Conservation (phyloP, 2,329 filamentous ascomycete species). For the Ophiosphaerella korrae region DNA sequence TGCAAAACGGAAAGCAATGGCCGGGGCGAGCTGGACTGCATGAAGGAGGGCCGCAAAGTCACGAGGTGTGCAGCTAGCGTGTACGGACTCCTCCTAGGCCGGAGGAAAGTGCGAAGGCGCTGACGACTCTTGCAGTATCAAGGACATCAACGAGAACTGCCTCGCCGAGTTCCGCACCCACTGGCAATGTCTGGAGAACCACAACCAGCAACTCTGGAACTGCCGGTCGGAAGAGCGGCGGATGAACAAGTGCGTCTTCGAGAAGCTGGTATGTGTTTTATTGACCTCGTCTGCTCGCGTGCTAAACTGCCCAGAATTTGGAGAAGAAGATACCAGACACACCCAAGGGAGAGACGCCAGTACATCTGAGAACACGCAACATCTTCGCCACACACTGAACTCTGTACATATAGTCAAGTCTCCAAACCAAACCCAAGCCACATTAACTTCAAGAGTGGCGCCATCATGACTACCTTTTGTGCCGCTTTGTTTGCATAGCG, state of each 20-base stretch:
- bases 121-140: slow-evolving; percentile 64
- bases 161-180: slow-evolving; percentile 88
- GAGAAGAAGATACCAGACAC: slow-evolving; percentile 59
- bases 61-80: slow-evolving; percentile 96
- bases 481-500: slow-evolving; percentile 15
- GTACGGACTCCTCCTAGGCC: slow-evolving; percentile 55
- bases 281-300: neutral
- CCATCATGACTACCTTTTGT: slow-evolving; percentile 1
- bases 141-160: slow-evolving; percentile 96
- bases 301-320: slow-evolving; percentile 48
- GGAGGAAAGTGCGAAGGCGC: neutral
- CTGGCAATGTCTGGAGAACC: slow-evolving; percentile 94
- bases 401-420: slow-evolving; percentile 39
- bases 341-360: slow-evolving; percentile 54
- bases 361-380: slow-evolving; percentile 56
- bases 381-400: slow-evolving; percentile 45
- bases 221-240: slow-evolving; percentile 87
- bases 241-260: slow-evolving; percentile 93
- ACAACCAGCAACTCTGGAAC: slow-evolving; percentile 98
- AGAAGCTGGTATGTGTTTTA: slow-evolving; percentile 79
- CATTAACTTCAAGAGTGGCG: slow-evolving; percentile 7
- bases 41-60: slow-evolving; percentile 95
- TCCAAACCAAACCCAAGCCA: slow-evolving; percentile 22
- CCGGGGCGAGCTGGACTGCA: slow-evolving; percentile 87
- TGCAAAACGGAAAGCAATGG: slow-evolving; percentile 96